Base-by-base conservation (phyloP, 768 basidiomycete species). In the Russula ochroleuca region DNA sequence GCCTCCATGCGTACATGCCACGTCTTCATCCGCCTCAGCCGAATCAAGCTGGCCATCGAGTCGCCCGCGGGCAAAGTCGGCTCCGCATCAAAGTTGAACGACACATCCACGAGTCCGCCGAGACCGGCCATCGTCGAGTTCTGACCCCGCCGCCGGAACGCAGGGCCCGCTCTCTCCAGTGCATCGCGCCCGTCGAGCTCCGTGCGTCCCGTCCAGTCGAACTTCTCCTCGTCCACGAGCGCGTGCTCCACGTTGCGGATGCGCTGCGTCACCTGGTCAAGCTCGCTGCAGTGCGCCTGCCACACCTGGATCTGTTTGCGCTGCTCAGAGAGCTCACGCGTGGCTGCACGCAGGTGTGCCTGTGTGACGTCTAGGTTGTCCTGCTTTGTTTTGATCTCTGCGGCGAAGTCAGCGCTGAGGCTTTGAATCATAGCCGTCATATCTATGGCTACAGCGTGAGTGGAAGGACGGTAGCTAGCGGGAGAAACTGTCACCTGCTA, bases 321-420 rank as follows among this genome's bases (percentile, higher is more conserved):
- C 72, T 94, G 91, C 68, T 94, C 91, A 0, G 94, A 87, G 23
- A 99, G 84, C 68, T 93, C 88, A 59, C 90, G 87, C 3, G 96
- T 98, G 1, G 94, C 90, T 14, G 88, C 87, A 31, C 90, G 88
- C 13, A 99, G 84, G 68, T 94, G 88, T 5, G 85, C 85, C 73
- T 93, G 92, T 13, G 88, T 93, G 19, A 88, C 83, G 64, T 93
- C 92, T n/a, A 98, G 83, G 21, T 83, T 80, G 67, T 93, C 92
- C 74, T 94, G 87, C 72, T 97, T 98, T 21, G 82, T 74, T 71
- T 90, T 87, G 67, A 98, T 83, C 74, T 99, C 97, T 25, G 81
- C 68, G 49, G 86, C 80, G 74, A 96, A 98, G 41, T 96, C 92
- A 6, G 80, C 72, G 61, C 85, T 84, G 7, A 98, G 81, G 51